phyloP scores from a whole-genome alignment of 1,284 basidiomycete genomes.

The Trametes sp. region DNA sequence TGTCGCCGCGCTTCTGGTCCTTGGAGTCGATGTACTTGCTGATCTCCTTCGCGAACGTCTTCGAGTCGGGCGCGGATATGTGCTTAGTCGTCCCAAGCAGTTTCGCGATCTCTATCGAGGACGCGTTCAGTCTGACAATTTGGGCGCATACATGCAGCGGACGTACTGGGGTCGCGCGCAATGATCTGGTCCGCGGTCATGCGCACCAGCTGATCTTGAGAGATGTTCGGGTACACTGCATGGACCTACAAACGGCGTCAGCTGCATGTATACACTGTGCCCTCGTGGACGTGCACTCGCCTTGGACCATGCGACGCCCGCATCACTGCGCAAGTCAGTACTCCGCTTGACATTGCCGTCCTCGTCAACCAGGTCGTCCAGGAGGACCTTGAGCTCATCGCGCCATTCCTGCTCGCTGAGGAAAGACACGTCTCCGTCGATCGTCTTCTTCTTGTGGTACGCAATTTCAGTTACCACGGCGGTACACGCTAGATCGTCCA shows the following conservation, averaged over 20 bases:
- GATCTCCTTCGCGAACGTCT: constrained; percentile 60
- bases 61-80: constrained; percentile 58
- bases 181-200: constrained; percentile 62
- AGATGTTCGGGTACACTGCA: constrained; percentile 63
- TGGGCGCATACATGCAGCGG: constrained; percentile 2
- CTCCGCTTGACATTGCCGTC: constrained; percentile 60
- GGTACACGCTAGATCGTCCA: constrained; percentile 58
- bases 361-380: constrained; percentile 65
- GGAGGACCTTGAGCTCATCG: constrained; percentile 59
- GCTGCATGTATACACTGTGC: neutral
- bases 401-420: constrained; percentile 63
- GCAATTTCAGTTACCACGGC: constrained; percentile 70
- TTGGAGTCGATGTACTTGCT: constrained; percentile 72
- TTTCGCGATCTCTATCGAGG: constrained; percentile 46
- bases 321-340: constrained; percentile 63
- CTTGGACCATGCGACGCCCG: constrained; percentile 68
- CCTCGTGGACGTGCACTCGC: constrained; percentile 43
- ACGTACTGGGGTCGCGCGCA: constrained; percentile 52
- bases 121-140: neutral
- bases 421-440: constrained; percentile 67
- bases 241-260: constrained; percentile 51
- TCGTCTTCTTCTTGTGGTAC: constrained; percentile 59
- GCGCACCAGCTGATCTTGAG: constrained; percentile 52
- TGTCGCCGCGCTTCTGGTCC: constrained; percentile 58
- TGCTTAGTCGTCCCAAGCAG: constrained; percentile 62